These are phyloP conservation scores for Capsicum rhomboideum DNA, from an alignment of 257 asterid species.

Conservation along the genomic window DNA sequence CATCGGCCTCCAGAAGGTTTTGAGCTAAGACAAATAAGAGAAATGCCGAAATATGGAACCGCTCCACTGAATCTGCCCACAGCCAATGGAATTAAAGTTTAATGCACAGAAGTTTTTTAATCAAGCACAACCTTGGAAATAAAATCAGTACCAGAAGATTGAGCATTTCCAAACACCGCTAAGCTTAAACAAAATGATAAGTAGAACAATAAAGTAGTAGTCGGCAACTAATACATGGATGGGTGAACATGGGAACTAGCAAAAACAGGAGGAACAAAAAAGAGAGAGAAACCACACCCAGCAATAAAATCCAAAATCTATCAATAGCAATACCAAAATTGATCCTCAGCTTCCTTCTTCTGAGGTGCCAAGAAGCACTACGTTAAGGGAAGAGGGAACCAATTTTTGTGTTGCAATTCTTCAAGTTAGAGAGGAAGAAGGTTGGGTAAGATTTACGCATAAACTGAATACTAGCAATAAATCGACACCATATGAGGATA, in stretches of 20 bases:
- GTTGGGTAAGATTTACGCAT: background rate
- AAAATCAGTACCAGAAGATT: background rate
- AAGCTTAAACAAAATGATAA: background rate
- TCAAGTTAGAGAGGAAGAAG: background rate
- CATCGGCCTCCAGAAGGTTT: constrained; percentile 89
- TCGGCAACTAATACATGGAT: background rate
- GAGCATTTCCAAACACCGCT: background rate
- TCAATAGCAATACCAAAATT: background rate
- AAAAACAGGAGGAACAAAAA: background rate
- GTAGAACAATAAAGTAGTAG: background rate
- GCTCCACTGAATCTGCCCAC: constrained; percentile 78
- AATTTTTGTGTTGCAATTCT: background rate
- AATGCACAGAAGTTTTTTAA: background rate
- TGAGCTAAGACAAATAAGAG: constrained; percentile 94
- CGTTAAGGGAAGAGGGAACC: background rate
- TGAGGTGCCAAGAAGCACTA: background rate
- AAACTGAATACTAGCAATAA: background rate
- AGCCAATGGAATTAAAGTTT: constrained; percentile 7
- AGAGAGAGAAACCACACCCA: background rate
- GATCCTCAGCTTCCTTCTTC: background rate
- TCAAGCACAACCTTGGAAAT: background rate
- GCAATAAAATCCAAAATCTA: background rate
- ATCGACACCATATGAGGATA: background rate
- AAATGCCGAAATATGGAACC: constrained; percentile 94
- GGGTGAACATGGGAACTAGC: background rate